Evolutionary conservation across 2,329 filamentous ascomycete species (phyloP), one percentile per base, ranked within the genome.

Genomic region (Zymoseptoria brevis): DNA sequence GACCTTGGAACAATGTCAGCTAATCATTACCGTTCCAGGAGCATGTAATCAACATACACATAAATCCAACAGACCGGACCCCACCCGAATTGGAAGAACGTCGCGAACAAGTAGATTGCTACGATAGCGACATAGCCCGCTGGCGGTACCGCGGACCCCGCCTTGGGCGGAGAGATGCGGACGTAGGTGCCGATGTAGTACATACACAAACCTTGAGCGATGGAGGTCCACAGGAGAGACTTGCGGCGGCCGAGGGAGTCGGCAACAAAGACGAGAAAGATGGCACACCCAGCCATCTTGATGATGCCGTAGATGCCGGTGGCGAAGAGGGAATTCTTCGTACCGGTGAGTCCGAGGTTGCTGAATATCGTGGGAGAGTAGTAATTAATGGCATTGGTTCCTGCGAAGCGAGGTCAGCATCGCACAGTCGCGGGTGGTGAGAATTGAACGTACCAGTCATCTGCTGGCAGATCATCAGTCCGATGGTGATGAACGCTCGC

Each of bases 281-380:
- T 69, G 4, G 80, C 78, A 68, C 85, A 88, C 48, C 83, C 81
- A 8, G 78, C 73, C 74, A 87, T 84, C 72, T 90, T 90, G 58
- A 88, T 82, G 57, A 89, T 80, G 24, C 87, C 87, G 69, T 89
- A 90, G 64, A 90, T 81, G 49, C 87, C 87, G 0, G 87, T 89
- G 4, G 87, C 86, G 70, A 90, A 88, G 22, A 90, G 81, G 19
- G 81, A 83, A 49, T 81, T 79, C 48, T 80, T 72, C 5, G 80
- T 84, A 11, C 77, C 80, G 0, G 68, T 75, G 57, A 90, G 78
- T 19, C 87, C 87, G 2, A 89, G 77, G 64, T 83, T 80, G 51
- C 76, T 75, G 75, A 90, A 90, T 66, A 90, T 89, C 57, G 82
- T 80, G 0, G 87, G 87, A 29, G 67, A 65, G 57, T 70, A 88